Conservation (phyloP, 2,329 filamentous ascomycete genomes). For the Cercospora zeina region DNA sequence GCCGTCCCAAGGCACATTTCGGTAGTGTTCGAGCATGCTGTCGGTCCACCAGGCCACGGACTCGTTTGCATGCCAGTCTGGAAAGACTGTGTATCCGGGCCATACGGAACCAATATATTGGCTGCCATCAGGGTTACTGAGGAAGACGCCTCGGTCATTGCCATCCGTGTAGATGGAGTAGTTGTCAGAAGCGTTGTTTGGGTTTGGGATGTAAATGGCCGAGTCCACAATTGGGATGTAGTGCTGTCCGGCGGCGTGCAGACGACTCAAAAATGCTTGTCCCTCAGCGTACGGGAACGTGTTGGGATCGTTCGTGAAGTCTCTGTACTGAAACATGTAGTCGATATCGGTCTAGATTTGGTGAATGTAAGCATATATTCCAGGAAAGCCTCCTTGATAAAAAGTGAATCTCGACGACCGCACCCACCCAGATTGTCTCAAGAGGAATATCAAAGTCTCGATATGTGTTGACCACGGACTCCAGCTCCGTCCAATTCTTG, state of each 20-base stretch:
- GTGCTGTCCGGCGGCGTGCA: conserved; percentile 58
- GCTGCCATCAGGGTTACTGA: conserved; percentile 41
- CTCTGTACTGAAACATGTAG: conserved; percentile 62
- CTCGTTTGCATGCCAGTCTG: conserved; percentile 61
- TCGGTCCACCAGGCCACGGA: conserved; percentile 62
- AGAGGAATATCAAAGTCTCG: conserved; percentile 58
- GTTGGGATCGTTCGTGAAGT: conserved; percentile 59
- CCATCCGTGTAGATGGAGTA: conserved; percentile 49
- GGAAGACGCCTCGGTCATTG: conserved; percentile 39
- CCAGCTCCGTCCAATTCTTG: conserved; percentile 66
- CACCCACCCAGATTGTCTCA: conserved; percentile 49
- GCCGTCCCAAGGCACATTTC: conserved; percentile 55
- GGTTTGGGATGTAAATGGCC: conserved; percentile 71
- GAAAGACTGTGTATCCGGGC: conserved; percentile 58
- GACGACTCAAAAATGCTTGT: conserved; percentile 52
- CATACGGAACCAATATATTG: conserved; percentile 55
- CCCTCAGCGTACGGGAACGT: conserved; percentile 55
- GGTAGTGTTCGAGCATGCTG: conserved; percentile 54
- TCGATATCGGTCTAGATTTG: conserved; percentile 44
- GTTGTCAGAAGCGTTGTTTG: conserved; percentile 64
- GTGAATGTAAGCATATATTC: background rate
- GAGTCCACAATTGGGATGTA: conserved; percentile 63
- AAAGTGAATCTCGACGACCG: background rate
- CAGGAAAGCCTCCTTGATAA: background rate
- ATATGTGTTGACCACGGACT: conserved; percentile 58